Evolutionary conservation across 2,329 filamentous ascomycete species (phyloP), one percentile per base, ranked within the genome.

Genomic region (Emmonsia crescens): DNA sequence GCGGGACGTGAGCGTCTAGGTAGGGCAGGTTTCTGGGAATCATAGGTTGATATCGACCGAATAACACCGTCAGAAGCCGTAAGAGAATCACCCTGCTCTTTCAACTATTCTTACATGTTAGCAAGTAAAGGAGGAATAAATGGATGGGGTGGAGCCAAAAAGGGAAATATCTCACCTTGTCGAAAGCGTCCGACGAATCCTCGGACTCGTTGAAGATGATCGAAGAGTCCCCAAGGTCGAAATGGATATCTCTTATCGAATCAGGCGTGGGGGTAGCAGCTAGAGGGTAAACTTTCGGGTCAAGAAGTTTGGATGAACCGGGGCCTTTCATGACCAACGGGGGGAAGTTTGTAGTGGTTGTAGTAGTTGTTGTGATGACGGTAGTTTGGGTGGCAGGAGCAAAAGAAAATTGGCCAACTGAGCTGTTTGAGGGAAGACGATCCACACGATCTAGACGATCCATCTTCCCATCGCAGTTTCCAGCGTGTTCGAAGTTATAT

Each of bases 201-300:
- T 87, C 83, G 3, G 83, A 80, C 72, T 88, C 86, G 61, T 82
- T 78, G 64, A 88, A 87, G 42, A 81, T 77, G n/a, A 85, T 81
- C 8, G 83, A 77, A 62, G 80, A 78, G 52, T 85, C 83, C 56
- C 84, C 83, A 42, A 89, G 78, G 59, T 87, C 85, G 68, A 96
- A 92, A 48, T 83, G 86, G 71, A 97, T 88, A 61, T 85, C 86
- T 65, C 85, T 85, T 63, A 99, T 79, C 59, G 89, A 86, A 19
- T 85, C 83, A 1, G 94, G 94, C 1, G 92, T 96, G 0, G 90
- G 88, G 57, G 89, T 86, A 64, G 84, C 82, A 44, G 93, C 93
- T 36, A 99, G 80, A 46, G 94, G 94, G 73, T 96, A 99, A 68
- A 94, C 85, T 73, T 95, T 96, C 16, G 88, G 82, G 74, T 97